Conservation (phyloP, 83 land plant species). For the Picea mariana region DNA sequence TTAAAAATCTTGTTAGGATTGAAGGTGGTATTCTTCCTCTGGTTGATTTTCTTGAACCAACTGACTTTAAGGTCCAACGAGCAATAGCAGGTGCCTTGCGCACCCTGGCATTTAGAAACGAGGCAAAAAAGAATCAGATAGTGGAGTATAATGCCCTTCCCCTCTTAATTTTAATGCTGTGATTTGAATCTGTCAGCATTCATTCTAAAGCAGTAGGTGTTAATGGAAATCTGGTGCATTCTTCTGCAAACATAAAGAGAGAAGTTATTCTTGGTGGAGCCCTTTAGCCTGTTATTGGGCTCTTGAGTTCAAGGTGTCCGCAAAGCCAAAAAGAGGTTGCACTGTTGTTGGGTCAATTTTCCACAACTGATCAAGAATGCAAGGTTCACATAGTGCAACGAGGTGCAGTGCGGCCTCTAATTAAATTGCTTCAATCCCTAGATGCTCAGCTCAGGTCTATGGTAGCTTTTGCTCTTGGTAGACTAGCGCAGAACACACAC, state of each 20-base stretch:
- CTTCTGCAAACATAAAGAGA: conserved; percentile 84
- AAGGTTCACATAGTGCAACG: no score
- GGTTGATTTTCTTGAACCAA: no score
- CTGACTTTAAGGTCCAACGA: conserved; percentile 13
- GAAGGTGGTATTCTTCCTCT: no score
- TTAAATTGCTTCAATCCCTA: no score
- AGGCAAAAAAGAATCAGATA: conserved; percentile 93
- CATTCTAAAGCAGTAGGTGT: conserved; percentile 97
- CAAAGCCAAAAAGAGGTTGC: no score
- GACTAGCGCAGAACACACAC: no score
- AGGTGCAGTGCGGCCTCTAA: no score
- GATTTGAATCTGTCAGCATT: conserved; percentile 81
- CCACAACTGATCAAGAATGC: no score
- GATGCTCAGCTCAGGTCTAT: no score
- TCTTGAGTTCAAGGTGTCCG: conserved; percentile 45
- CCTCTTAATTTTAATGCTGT: conserved; percentile 91
- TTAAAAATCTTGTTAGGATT: no score
- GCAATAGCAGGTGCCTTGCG: conserved; percentile 91
- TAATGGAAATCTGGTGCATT: conserved; percentile 94
- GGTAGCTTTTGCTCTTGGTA: no score
- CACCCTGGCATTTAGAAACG: conserved; percentile 94
- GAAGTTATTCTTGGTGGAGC: conserved; percentile 91
- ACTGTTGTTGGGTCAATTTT: no score
- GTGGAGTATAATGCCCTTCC: conserved; percentile 94
- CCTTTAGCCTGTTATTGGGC: conserved; percentile 90